Conservation (phyloP, 2,329 filamentous ascomycete genomes). For the Pseudogymnoascus sp. region DNA sequence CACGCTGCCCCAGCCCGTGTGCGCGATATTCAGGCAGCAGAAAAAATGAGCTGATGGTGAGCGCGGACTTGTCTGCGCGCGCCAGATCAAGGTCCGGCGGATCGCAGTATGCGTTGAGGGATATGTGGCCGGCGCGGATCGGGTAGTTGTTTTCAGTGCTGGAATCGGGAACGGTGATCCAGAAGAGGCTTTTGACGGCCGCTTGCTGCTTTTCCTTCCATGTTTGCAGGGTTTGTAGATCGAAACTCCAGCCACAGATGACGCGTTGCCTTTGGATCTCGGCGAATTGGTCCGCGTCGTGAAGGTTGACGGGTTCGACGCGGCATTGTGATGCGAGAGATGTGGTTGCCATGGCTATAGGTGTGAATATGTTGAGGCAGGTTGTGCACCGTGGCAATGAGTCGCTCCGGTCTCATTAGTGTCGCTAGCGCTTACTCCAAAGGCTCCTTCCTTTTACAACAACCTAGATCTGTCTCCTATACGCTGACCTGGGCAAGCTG, state of each 20-base stretch:
- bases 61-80: conserved; percentile 15
- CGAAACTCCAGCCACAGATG: conserved; percentile 21
- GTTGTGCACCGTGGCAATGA: too few species aligned
- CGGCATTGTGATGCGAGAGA: too few species aligned
- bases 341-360: too few species aligned
- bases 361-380: too few species aligned
- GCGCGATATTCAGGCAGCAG: conserved; percentile 22
- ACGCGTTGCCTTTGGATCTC: conserved; percentile 20
- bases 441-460: too few species aligned
- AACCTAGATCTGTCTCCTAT: too few species aligned
- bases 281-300: conserved; percentile 12
- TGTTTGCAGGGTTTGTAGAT: conserved; percentile 12
- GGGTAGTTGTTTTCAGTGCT: neutral
- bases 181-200: conserved; percentile 20
- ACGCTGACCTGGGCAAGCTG: too few species aligned
- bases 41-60: conserved; percentile 25
- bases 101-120: conserved; percentile 22
- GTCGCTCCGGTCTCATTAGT: too few species aligned
- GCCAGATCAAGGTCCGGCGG: conserved; percentile 18
- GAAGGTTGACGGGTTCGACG: too few species aligned
- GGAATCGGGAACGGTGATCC: conserved; percentile 17
- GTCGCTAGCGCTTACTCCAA: too few species aligned
- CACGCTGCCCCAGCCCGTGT: too few species aligned
- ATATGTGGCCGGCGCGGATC: conserved; percentile 25
- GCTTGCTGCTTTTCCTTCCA: conserved; percentile 16